A percentile compares a stretch with the other conserved stretches of the same genome.
These are phyloP conservation scores for Candida succiphila DNA, from an alignment of 805 yeast species.

Conservation along the genomic window DNA sequence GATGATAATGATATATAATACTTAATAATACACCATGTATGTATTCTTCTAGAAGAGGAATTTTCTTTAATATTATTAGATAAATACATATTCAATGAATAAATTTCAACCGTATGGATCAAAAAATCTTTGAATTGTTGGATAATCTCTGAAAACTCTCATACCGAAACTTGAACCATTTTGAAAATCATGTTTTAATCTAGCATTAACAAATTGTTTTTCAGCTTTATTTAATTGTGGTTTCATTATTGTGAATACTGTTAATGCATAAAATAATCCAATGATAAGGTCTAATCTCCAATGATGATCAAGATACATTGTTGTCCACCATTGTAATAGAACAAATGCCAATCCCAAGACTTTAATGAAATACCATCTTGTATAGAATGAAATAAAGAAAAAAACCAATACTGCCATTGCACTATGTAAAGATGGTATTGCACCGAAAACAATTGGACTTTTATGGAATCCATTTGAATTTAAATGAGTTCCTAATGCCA, in stretches of 20 bases:
- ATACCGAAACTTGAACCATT: constrained; percentile 43
- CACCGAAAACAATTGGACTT: constrained; percentile 68
- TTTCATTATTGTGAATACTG: constrained; percentile 29
- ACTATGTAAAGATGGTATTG: constrained; percentile 60
- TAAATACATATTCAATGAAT: neutral
- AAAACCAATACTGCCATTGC: constrained; percentile 52
- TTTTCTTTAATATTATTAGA: neutral
- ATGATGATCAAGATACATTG: constrained; percentile 66
- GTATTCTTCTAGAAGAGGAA: neutral
- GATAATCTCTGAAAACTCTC: constrained; percentile 42
- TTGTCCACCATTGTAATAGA: constrained; percentile 62
- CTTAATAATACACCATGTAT: no score
- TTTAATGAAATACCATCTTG: constrained; percentile 25
- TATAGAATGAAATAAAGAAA: constrained; percentile 31
- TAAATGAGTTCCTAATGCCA: constrained; percentile 50
- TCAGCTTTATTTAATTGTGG: constrained; percentile 25
- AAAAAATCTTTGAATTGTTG: constrained; percentile 39
- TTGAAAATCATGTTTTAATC: constrained; percentile 26
- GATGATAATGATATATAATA: constrained; percentile 9
- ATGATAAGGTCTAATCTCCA: constrained; percentile 52
- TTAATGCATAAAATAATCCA: constrained; percentile 44
- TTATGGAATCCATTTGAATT: constrained; percentile 55
- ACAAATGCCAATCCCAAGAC: constrained; percentile 33
- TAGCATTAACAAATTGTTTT: constrained; percentile 27
- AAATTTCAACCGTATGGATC: constrained; percentile 29